Percentiles rank a stretch among this genome's conserved stretches.
phyloP scores from a whole-genome alignment of 1,139 yeast genomes.

The Blastobotrys apis region DNA sequence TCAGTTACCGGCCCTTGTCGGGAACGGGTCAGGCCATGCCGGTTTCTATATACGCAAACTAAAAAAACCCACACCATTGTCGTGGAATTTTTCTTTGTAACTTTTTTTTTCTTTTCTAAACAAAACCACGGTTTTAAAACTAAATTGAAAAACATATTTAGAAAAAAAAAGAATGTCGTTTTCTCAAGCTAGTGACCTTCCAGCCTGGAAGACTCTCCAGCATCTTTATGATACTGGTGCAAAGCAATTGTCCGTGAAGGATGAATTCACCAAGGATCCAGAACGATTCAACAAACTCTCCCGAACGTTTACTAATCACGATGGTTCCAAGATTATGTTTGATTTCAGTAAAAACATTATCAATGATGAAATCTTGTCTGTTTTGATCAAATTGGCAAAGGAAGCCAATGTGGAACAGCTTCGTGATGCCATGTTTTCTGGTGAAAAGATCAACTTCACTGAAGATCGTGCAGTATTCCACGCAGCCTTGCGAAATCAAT shows the following conservation, averaged over 20 bases:
- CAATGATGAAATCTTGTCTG: constrained; percentile 70
- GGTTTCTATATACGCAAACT: too few relatives aligned
- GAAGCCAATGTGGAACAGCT: constrained; percentile 84
- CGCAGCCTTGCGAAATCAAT: constrained; percentile 90
- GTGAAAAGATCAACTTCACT: constrained; percentile 90
- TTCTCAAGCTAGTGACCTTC: constrained; percentile 66
- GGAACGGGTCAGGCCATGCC: too few relatives aligned
- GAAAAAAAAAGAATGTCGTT: constrained; percentile 39
- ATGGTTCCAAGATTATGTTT: constrained; percentile 81
- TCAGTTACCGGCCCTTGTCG: too few relatives aligned
- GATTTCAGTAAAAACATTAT: constrained; percentile 93
- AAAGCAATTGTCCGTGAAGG: constrained; percentile 64
- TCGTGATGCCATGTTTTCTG: constrained; percentile 87
- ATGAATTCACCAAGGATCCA: constrained; percentile 71
- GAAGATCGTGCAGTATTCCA: constrained; percentile 97
- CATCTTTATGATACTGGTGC: constrained; percentile 62
- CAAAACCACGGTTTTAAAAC: too few relatives aligned
- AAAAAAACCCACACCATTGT: too few relatives aligned
- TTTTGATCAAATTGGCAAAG: constrained; percentile 74
- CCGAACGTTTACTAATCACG: constrained; percentile 73
- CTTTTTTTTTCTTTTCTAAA: too few relatives aligned
- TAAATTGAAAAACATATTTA: too few relatives aligned
- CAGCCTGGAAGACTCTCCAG: constrained; percentile 82
- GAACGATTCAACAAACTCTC: constrained; percentile 71
- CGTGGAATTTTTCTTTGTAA: too few relatives aligned